Percentiles rank a stretch among this genome's conserved stretches.
Conservation (phyloP, 345 rosid species). For the Citrus glauca region DNA sequence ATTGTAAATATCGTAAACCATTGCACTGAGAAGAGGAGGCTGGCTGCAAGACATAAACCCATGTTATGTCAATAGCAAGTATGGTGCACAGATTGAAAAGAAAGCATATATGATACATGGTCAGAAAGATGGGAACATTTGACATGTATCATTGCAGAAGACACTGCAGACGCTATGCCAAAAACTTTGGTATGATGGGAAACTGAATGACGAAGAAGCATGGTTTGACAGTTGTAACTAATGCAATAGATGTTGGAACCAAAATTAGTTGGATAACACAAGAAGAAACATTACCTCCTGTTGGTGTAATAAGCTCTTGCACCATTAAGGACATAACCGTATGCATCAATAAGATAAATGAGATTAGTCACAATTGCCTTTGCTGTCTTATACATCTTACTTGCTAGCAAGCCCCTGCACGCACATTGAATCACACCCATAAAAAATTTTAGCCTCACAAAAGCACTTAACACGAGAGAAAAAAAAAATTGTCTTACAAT, state of each 20-base stretch:
- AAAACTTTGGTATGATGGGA: neutral
- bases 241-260: neutral
- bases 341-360: conserved; percentile 53
- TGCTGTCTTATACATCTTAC: conserved; percentile 81
- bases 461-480: too few relatives aligned
- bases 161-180: neutral
- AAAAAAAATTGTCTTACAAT: too few relatives aligned
- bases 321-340: conserved; percentile 80
- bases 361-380: conserved; percentile 71
- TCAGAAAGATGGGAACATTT: neutral
- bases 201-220: neutral
- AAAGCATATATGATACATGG: neutral
- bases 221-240: neutral
- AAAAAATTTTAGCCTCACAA: neutral
- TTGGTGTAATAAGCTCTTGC: conserved; percentile 84
- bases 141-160: neutral
- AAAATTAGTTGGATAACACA: neutral
- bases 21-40: conserved; percentile 90
- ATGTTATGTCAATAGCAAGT: neutral
- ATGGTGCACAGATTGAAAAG: neutral
- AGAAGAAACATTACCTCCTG: conserved; percentile 49
- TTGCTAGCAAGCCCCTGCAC: conserved; percentile 80
- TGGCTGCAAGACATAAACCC: conserved; percentile 41
- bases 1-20: conserved; percentile 64
- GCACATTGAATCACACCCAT: neutral